phyloP scores from a whole-genome alignment of 257 asterid genomes.

The Solanum rostratum region DNA sequence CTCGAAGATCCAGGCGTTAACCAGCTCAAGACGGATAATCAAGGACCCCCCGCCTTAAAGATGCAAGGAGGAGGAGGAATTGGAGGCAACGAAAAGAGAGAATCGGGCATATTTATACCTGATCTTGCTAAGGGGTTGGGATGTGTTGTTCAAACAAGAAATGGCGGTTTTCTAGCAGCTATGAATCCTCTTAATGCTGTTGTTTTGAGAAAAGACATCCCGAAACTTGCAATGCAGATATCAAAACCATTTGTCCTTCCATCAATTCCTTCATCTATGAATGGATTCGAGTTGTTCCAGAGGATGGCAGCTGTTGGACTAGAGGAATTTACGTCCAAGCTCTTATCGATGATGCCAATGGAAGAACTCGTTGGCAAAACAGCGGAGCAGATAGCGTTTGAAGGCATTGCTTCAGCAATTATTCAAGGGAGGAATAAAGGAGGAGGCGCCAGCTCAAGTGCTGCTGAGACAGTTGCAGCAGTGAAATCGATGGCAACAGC shows the following conservation, averaged over 20 bases:
- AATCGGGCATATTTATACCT: slow-evolving; percentile 29
- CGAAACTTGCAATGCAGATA: slow-evolving; percentile 81
- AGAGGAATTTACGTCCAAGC: slow-evolving; percentile 45
- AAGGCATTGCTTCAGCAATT: slow-evolving; percentile 83
- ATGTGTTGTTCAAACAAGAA: slow-evolving; percentile 69
- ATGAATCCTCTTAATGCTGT: slow-evolving; percentile 50
- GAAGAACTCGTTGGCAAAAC: slow-evolving; percentile 80
- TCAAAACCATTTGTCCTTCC: slow-evolving; percentile 57
- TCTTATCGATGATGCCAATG: slow-evolving; percentile 55
- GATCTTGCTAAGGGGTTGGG: slow-evolving; percentile 93
- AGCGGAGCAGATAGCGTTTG: slow-evolving; percentile 91
- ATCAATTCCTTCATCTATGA: slow-evolving; percentile 13
- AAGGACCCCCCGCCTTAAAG: slow-evolving; percentile 9
- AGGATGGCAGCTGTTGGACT: slow-evolving; percentile 62
- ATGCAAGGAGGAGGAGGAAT: slow-evolving; percentile 13
- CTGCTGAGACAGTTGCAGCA: slow-evolving; percentile 56
- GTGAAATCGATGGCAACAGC: slow-evolving; percentile 67
- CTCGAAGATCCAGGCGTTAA: slow-evolving; percentile 43
- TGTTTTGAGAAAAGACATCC: slow-evolving; percentile 38
- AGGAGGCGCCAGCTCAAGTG: slow-evolving; percentile 69
- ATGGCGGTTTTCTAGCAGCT: slow-evolving; percentile 80
- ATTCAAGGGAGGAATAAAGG: slow-evolving; percentile 69
- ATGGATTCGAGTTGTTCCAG: slow-evolving; percentile 62
- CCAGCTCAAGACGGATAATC: slow-evolving; percentile 9
- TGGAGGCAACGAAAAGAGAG: slow-evolving; percentile 8